Base-by-base conservation (phyloP, 306 rosid genomes). In the Medicago arabica region DNA sequence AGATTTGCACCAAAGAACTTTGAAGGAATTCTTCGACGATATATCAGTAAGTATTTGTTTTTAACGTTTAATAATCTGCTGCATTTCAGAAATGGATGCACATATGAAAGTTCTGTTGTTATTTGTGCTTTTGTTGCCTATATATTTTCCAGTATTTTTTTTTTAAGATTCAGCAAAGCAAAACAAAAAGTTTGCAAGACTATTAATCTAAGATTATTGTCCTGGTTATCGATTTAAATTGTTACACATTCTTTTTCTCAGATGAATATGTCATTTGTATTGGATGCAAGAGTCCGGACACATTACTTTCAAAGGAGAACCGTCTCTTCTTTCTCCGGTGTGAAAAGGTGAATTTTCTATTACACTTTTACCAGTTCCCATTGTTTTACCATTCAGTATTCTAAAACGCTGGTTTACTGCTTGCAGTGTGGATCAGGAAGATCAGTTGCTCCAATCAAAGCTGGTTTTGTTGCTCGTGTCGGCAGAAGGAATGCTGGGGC, bases 401-500 rank as follows among this genome's bases (percentile, higher is more conserved):
- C 36, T 59, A 9, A 57, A 47, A 64, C 49, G 4, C 25, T 67
- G 18, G 38, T 72, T 67, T 77, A 15, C 18, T 53, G 53, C 14
- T 80, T 80, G 86, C 88, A 95, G 98, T 91, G 98, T 74, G 97
- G 97, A 79, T 95, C 97, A 9, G 97, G 97, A 72, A 84, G 98
- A 76, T 90, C 97, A 5, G 99, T 95, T 75, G 96, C 97, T 81
- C 97, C 90, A 10, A 92, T 95, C 81, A 95, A 95, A 80, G 97
- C 97, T 78, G 99, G 99, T 74, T 95, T 92, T 73, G 91, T 87
- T 75, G 99, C 99, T 84, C 99, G 97, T 63, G 97, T 95, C 85
- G 97, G 97, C 49, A 88, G 99, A 46, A 87, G 97, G 81, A 95
- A 79, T 0, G 77, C 96, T 28, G 67, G 97, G 40, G 62, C 98